Evolutionary conservation across 2,329 filamentous ascomycete species (phyloP).

Genomic region (Neurospora crassa): DNA sequence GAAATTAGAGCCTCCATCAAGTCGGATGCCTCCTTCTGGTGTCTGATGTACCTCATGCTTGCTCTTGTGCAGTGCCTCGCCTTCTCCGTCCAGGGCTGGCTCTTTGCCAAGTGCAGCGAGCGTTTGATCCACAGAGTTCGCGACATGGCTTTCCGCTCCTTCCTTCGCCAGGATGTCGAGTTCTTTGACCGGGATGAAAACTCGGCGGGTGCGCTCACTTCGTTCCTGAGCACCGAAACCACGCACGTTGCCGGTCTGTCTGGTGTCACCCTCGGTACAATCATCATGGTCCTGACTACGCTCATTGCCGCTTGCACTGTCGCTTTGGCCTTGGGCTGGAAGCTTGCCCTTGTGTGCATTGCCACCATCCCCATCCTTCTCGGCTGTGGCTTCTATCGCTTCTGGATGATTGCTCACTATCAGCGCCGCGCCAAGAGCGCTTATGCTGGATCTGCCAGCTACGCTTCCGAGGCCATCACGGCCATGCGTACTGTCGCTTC

Average conservation of each 20-base stretch:
- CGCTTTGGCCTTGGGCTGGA: conserved; percentile 31
- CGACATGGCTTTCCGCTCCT: conserved; percentile 71
- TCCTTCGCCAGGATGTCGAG: conserved; percentile 84
- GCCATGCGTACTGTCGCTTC: conserved; percentile 90
- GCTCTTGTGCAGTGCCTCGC: conserved; percentile 63
- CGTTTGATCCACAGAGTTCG: conserved; percentile 74
- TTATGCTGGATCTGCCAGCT: conserved; percentile 73
- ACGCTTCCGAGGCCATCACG: conserved; percentile 86
- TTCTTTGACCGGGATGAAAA: conserved; percentile 91
- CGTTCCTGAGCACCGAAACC: conserved; percentile 81
- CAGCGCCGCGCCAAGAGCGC: conserved; percentile 69
- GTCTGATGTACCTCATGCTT: conserved; percentile 79
- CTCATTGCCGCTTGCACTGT: conserved; percentile 60
- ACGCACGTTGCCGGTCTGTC: conserved; percentile 83
- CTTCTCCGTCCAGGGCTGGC: conserved; percentile 57
- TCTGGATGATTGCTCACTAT: conserved; percentile 62
- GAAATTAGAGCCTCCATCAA: conserved; percentile 47
- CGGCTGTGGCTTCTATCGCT: conserved; percentile 36
- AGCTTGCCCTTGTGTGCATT: conserved; percentile 33
- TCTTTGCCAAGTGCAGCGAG: conserved; percentile 82
- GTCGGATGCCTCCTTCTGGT: conserved; percentile 74
- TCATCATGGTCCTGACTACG: conserved; percentile 72
- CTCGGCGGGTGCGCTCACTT: conserved; percentile 77
- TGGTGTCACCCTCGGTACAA: conserved; percentile 77
- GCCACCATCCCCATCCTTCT: conserved; percentile 30